A percentile compares a stretch with the other conserved stretches of the same genome.
Conservation (phyloP, 768 basidiomycete genomes). For the Scleroderma citrinum region DNA sequence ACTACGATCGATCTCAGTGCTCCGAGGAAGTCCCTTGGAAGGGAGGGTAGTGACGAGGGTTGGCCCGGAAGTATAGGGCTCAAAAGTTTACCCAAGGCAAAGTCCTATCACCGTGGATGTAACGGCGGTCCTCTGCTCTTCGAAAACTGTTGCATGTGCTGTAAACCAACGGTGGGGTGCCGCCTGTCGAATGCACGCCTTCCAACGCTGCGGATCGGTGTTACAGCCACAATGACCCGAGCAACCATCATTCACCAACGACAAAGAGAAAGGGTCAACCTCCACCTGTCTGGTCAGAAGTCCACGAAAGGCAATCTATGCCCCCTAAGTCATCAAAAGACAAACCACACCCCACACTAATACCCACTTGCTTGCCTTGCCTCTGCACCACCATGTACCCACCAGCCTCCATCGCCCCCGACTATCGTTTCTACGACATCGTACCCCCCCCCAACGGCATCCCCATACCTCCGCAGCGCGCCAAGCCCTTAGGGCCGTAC, state of each 20-base stretch:
- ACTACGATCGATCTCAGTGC: neutral
- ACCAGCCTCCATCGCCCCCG: neutral
- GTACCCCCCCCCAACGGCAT: neutral
- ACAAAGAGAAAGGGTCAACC: too few species aligned
- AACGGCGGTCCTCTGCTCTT: too few species aligned
- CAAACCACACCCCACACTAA: neutral
- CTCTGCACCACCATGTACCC: neutral
- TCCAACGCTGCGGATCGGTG: too few species aligned
- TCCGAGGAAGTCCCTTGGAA: neutral
- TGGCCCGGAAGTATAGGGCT: neutral
- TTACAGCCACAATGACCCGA: too few species aligned
- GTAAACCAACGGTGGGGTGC: too few species aligned
- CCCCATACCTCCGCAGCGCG: neutral
- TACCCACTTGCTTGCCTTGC: neutral
- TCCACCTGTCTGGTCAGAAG: too few species aligned
- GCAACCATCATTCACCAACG: too few species aligned
- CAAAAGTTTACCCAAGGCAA: neutral
- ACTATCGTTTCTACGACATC: too few species aligned
- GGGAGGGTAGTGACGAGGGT: neutral
- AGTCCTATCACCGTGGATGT: neutral
- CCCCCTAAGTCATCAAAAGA: neutral
- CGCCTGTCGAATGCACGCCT: too few species aligned
- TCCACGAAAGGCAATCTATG: neutral
- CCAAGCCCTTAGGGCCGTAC: neutral
- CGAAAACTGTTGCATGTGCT: too few species aligned